A percentile compares a stretch with the other conserved stretches of the same genome.
Conservation (phyloP, 345 rosid species). For the Eucalyptus sideroxylon region DNA sequence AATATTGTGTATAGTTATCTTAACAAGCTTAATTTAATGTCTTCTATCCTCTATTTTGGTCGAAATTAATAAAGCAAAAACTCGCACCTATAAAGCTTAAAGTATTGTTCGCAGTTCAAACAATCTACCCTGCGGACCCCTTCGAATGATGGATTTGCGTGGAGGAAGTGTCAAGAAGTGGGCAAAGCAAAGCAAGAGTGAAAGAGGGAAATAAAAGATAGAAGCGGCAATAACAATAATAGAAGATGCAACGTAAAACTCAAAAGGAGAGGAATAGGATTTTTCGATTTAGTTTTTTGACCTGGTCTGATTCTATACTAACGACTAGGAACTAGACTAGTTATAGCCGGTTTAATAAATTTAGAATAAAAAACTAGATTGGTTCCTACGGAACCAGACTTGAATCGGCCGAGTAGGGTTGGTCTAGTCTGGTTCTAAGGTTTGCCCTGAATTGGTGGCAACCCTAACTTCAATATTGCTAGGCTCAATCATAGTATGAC, state of each 20-base stretch:
- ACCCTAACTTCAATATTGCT: not conserved
- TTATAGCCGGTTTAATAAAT: rapidly evolving
- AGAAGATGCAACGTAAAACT: not conserved
- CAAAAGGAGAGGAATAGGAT: not conserved
- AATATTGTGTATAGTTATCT: not conserved
- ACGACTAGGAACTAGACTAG: not conserved
- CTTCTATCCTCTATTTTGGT: not conserved
- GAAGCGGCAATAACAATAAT: not conserved
- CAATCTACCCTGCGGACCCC: not conserved
- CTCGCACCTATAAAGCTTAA: not conserved
- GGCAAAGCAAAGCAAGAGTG: not conserved
- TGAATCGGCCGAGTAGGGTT: rapidly evolving
- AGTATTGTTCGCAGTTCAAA: too few relatives aligned
- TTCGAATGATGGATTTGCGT: not conserved
- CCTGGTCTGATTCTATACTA: not conserved
- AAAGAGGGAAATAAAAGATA: not conserved
- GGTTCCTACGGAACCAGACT: rapidly evolving
- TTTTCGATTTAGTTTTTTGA: not conserved
- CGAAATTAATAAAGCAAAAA: not conserved
- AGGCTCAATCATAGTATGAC: too few relatives aligned
- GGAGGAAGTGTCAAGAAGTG: not conserved
- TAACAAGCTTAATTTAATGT: not conserved
- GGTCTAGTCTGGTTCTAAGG: rapidly evolving
- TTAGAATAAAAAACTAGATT: rapidly evolving
- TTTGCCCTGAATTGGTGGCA: rapidly evolving